Conservation (phyloP, 306 rosid species). For the Corylus avellana region DNA sequence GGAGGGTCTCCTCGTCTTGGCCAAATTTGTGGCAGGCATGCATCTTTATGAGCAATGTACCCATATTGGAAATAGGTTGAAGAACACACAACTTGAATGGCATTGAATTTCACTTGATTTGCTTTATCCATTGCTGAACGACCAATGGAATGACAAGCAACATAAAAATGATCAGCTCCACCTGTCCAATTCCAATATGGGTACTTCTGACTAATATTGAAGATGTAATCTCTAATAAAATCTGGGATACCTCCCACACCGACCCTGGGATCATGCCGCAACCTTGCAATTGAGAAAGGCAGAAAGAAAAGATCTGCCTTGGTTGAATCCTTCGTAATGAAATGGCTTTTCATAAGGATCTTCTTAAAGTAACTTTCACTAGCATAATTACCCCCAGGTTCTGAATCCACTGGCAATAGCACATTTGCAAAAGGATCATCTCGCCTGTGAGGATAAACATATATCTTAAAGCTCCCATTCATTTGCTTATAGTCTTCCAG, state of each 20-base stretch:
- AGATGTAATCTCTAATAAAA: conserved; percentile 63
- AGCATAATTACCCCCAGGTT: conserved; percentile 84
- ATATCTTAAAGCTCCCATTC: conserved; percentile 78
- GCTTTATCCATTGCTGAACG: conserved; percentile 71
- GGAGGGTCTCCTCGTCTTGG: conserved; percentile 61
- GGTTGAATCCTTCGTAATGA: conserved; percentile 58
- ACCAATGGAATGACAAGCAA: conserved; percentile 87
- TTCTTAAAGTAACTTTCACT: conserved; percentile 88
- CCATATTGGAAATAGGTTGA: conserved; percentile 66
- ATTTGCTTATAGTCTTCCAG: conserved; percentile 72
- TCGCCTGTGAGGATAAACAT: conserved; percentile 75
- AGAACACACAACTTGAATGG: conserved; percentile 78
- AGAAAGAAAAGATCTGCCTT: conserved; percentile 78
- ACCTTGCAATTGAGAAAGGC: conserved; percentile 80
- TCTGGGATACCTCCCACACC: conserved; percentile 67
- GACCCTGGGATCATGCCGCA: conserved; percentile 66
- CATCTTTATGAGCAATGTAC: conserved; percentile 71
- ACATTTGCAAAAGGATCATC: conserved; percentile 71
- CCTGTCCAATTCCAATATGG: conserved; percentile 70
- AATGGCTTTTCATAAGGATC: conserved; percentile 58
- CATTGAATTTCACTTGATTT: conserved; percentile 51
- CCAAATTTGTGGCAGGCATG: conserved; percentile 78
- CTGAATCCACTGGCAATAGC: conserved; percentile 55
- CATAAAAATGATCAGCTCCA: conserved; percentile 80
- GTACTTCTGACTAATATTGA: conserved; percentile 51